Evolutionary conservation across 2,329 filamentous ascomycete genomes (phyloP), one percentile per base, ranked within the genome.

Genomic region (Colletotrichum endophyticum): DNA sequence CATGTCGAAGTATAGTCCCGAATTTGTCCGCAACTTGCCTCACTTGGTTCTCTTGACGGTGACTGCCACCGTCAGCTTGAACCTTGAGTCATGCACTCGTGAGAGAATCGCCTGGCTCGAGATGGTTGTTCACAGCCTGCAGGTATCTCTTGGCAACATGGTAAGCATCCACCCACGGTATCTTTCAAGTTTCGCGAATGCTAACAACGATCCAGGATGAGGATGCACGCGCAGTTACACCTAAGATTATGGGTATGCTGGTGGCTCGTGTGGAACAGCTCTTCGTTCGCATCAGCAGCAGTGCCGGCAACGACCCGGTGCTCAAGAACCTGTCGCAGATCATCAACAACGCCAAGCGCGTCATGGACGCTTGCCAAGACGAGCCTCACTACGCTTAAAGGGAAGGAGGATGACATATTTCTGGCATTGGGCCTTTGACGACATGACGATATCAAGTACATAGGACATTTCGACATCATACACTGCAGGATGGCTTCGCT

Each of bases 1-100:
- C 67, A 86, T 92, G 63, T 84, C 85, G 66, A 88, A 89, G 76
- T 88, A 88, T 81, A 85, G 88, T 79, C 88, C 90, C 1, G 84
- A 86, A 19, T 88, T 91, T 77, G 87, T 94, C 75, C 88, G 88
- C 73, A 88, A 88, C 36, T 83, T 94, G 67, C 91, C 91, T 64
- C 90, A 92, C 22, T 86, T 94, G 25, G 88, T 94, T 68, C 86
- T 93, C 25, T 87, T 94, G 63, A 93, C 92, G 2, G 90, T 94
- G 53, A 92, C 92, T 70, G 91, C 92, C 28, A 93, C 92, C 9
- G 88, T 94, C 71, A 91, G 91, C 44, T 88, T 91, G 80, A 88
- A 92, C 59, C 84, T 94, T 62, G 88, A 88, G 73, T 85, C 87
- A 6, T 89, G 89, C 56, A 84, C 93, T 68, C 86, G 88, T 66